Evolutionary conservation across 257 asterid species (phyloP).

Genomic region (Solanum clarkiae): DNA sequence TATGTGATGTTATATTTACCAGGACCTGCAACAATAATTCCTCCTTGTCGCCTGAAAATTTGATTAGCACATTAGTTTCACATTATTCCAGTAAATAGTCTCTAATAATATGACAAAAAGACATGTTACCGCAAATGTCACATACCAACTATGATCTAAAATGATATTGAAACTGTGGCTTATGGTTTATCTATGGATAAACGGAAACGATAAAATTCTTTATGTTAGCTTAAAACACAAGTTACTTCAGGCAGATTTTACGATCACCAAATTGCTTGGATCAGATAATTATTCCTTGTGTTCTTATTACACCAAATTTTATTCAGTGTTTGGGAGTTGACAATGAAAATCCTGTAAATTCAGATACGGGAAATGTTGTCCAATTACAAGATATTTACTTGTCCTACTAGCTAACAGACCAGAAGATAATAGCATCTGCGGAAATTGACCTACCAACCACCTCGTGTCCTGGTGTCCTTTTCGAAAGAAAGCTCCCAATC

Average conservation of each 20-base stretch:
- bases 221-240: not conserved
- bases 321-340: not conserved
- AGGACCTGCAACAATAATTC: slow-evolving; percentile 90
- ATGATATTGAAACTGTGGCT: not conserved
- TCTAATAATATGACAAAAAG: not conserved
- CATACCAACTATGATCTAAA: not conserved
- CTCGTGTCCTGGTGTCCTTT: slow-evolving; percentile 86
- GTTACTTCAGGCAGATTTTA: not conserved
- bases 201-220: not conserved
- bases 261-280: not conserved
- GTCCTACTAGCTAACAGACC: not conserved
- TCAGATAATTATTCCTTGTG: not conserved
- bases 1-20: slow-evolving; percentile 69
- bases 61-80: not conserved
- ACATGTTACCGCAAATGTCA: not conserved
- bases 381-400: not conserved
- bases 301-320: not conserved
- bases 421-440: not conserved
- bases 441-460: slow-evolving; percentile 70
- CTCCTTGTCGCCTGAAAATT: slow-evolving; percentile 85
- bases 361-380: not conserved
- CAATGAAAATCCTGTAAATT: not conserved
- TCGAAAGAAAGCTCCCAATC: slow-evolving; percentile 95
- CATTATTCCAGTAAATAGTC: not conserved
- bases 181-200: not conserved